Percentiles rank a stretch among this genome's conserved stretches.
phyloP scores from a whole-genome alignment of 305 asterid genomes.

The Solanum hybrid region DNA sequence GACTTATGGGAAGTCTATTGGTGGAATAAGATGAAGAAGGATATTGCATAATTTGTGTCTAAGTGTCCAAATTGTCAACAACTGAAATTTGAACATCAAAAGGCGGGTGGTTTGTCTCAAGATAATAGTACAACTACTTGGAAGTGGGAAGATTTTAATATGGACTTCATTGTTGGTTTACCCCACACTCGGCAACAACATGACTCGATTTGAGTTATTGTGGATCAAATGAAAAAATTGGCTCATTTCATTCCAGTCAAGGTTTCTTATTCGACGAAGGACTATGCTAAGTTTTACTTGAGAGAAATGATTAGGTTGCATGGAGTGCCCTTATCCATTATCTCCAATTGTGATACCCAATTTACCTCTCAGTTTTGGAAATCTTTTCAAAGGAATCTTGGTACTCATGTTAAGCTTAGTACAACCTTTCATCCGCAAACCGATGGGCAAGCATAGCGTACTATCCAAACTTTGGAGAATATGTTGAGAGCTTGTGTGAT shows the following conservation, averaged over 20 bases:
- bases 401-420: too few species aligned
- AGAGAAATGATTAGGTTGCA: too few species aligned
- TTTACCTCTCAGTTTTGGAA: too few species aligned
- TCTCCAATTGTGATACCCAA: too few species aligned
- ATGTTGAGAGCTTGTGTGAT: too few species aligned
- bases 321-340: too few species aligned
- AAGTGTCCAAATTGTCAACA: background rate
- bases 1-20: background rate
- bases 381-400: too few species aligned
- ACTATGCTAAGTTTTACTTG: too few species aligned
- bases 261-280: background rate
- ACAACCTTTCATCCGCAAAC: too few species aligned
- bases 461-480: too few species aligned
- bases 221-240: background rate
- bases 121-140: background rate
- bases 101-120: background rate
- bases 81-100: background rate
- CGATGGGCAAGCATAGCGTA: too few species aligned
- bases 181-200: background rate
- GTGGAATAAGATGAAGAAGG: background rate
- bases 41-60: background rate
- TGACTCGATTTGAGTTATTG: background rate
- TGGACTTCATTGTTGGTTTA: background rate
- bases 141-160: background rate
- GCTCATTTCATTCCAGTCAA: background rate